These are phyloP conservation scores for Hypoxylon sp. DNA, from an alignment of 2,329 filamentous ascomycete genomes.

Conservation along the genomic window DNA sequence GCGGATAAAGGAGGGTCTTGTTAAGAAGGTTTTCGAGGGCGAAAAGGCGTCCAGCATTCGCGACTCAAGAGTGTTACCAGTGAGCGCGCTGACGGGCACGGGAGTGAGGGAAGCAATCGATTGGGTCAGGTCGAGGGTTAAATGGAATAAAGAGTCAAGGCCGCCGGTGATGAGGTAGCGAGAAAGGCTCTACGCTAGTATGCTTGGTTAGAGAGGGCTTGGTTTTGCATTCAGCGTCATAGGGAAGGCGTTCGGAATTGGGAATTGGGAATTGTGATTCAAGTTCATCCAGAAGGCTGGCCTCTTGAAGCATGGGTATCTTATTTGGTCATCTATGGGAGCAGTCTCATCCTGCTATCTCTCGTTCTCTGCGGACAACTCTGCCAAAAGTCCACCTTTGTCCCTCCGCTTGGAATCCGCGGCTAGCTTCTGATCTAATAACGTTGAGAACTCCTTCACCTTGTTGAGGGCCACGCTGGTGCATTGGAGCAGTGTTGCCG, in stretches of 20 bases:
- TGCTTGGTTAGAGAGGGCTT: slow-evolving; percentile 38
- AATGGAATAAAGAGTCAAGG: slow-evolving; percentile 95
- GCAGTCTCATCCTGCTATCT: slow-evolving; percentile 64
- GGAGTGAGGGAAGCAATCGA: slow-evolving; percentile 97
- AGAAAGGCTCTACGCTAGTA: slow-evolving; percentile 14
- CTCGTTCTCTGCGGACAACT: slow-evolving; percentile 87
- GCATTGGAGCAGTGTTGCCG: slow-evolving; percentile 82
- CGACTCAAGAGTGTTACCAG: slow-evolving; percentile 90
- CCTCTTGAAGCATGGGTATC: slow-evolving; percentile 56
- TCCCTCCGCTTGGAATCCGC: slow-evolving; percentile 85
- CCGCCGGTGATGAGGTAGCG: slow-evolving; percentile 89
- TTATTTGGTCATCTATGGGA: slow-evolving; percentile 49
- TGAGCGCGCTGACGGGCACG: slow-evolving; percentile 89
- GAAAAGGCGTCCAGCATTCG: slow-evolving; percentile 88
- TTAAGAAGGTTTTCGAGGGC: slow-evolving; percentile 95
- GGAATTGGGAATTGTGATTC: slow-evolving; percentile 37
- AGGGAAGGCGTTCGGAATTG: slow-evolving; percentile 50
- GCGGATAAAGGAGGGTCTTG: slow-evolving; percentile 94
- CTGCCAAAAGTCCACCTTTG: slow-evolving; percentile 82
- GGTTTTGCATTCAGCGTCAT: slow-evolving; percentile 52
- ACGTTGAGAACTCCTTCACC: slow-evolving; percentile 82
- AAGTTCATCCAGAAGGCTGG: slow-evolving; percentile 40
- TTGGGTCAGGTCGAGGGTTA: slow-evolving; percentile 91
- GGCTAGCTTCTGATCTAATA: slow-evolving; percentile 80
- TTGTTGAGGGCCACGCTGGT: slow-evolving; percentile 81